phyloP scores from a whole-genome alignment of 352 stramenopile genomes.

The Globisporangium spiculum region DNA sequence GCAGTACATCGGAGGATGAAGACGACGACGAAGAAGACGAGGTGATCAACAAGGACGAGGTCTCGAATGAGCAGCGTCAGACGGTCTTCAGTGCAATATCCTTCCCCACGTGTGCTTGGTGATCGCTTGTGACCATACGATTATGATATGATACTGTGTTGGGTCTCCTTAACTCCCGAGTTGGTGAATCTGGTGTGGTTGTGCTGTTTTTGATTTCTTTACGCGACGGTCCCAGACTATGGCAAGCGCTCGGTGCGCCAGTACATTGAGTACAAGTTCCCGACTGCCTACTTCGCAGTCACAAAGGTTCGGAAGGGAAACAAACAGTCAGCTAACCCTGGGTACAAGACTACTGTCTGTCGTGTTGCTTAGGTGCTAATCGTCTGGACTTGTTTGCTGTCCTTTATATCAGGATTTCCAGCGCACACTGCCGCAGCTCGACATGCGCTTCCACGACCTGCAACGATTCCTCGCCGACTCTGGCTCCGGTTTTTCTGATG shows the following conservation, averaged over 20 bases:
- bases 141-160: background rate
- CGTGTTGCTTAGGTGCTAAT: background rate
- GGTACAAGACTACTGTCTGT: background rate
- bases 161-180: slow-evolving; percentile 22
- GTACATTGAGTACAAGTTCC: slow-evolving; percentile 81
- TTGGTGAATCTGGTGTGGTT: background rate
- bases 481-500: background rate
- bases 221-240: slow-evolving; percentile 81
- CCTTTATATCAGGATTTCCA: slow-evolving; percentile 53
- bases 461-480: slow-evolving; percentile 29
- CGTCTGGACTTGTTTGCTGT: slow-evolving; percentile 9
- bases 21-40: slow-evolving; percentile 16
- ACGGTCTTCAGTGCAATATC: slow-evolving; percentile 84
- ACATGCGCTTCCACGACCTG: slow-evolving; percentile 36
- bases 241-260: slow-evolving; percentile 65
- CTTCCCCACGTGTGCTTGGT: slow-evolving; percentile 22
- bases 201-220: slow-evolving; percentile 15
- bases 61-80: slow-evolving; percentile 37
- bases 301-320: slow-evolving; percentile 40
- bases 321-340: background rate
- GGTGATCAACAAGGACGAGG: slow-evolving; percentile 19
- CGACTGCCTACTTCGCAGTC: slow-evolving; percentile 49
- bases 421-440: slow-evolving; percentile 53
- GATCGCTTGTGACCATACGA: background rate
- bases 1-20: background rate